phyloP scores from a whole-genome alignment of 2,329 filamentous ascomycete species.

The Leptographium radiaticola region DNA sequence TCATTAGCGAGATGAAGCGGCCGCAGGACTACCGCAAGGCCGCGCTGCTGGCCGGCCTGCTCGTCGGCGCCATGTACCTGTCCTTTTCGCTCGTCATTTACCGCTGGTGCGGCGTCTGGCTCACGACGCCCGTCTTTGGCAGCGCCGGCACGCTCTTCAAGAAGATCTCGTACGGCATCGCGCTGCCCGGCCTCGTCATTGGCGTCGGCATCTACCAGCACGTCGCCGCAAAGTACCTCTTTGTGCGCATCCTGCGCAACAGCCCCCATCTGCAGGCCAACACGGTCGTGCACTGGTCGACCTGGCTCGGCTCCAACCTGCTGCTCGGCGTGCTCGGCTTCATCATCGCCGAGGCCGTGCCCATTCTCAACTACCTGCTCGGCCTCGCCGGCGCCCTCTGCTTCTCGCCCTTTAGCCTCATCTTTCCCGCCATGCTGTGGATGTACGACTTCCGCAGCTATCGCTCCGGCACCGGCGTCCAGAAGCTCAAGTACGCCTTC shows the following conservation, averaged over 20 bases:
- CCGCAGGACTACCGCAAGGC: conserved; percentile 47
- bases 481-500: conserved; percentile 20
- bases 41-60: conserved; percentile 33
- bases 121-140: conserved; percentile 39
- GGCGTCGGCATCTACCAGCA: conserved; percentile 19
- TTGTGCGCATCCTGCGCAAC: conserved; percentile 20
- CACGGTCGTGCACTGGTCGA: conserved; percentile 17
- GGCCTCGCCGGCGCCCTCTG: conserved; percentile 8
- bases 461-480: conserved; percentile 24
- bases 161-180: conserved; percentile 48
- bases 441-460: conserved; percentile 17
- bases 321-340: conserved; percentile 7
- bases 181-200: conserved; percentile 39
- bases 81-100: conserved; percentile 40
- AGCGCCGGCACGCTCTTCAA: conserved; percentile 46
- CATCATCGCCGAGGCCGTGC: conserved; percentile 11
- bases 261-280: conserved; percentile 18
- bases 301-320: conserved; percentile 13
- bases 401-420: conserved; percentile 12
- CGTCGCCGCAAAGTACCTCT: conserved; percentile 17
- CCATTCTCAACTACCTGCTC: conserved; percentile 12
- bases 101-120: conserved; percentile 47
- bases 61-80: conserved; percentile 36
- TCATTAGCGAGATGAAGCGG: conserved; percentile 51
- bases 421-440: conserved; percentile 6